Evolutionary conservation across 2,329 filamentous ascomycete genomes (phyloP).

Genomic region (Phialophora verrucosa): DNA sequence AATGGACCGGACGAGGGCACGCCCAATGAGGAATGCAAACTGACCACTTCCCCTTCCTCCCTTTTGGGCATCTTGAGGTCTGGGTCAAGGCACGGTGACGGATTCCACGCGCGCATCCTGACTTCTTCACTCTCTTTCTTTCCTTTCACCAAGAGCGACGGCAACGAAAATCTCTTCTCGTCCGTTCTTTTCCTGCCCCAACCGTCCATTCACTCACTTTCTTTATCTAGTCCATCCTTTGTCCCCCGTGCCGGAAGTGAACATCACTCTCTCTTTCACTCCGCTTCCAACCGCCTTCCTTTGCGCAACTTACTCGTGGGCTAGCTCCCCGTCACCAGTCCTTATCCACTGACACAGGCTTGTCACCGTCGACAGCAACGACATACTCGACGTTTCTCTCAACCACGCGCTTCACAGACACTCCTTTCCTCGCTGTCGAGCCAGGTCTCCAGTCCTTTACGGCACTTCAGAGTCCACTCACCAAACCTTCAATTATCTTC

Average conservation of each 20-base stretch:
- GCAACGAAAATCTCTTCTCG: conserved; percentile 19
- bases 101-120: conserved; percentile 4
- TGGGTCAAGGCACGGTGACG: conserved; percentile 6
- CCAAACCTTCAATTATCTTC: background rate
- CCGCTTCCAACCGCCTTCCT: conserved; percentile 13
- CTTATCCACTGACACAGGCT: conserved; percentile 30
- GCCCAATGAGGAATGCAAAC: conserved; percentile 17
- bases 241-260: conserved; percentile 20
- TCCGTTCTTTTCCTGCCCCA: conserved; percentile 25
- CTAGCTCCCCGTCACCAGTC: conserved; percentile 12
- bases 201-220: conserved; percentile 14
- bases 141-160: conserved; percentile 10
- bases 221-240: conserved; percentile 32
- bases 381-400: conserved; percentile 10
- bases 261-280: conserved; percentile 27
- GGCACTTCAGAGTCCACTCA: conserved; percentile 5
- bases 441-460: conserved; percentile 34
- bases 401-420: conserved; percentile 7
- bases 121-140: conserved; percentile 12
- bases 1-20: conserved; percentile 8
- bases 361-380: conserved; percentile 32
- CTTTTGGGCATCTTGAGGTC: background rate
- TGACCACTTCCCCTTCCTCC: conserved; percentile 14
- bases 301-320: conserved; percentile 29
- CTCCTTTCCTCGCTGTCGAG: conserved; percentile 30